phyloP scores from a whole-genome alignment of 1,139 yeast species.

The Spathaspora sp. region DNA sequence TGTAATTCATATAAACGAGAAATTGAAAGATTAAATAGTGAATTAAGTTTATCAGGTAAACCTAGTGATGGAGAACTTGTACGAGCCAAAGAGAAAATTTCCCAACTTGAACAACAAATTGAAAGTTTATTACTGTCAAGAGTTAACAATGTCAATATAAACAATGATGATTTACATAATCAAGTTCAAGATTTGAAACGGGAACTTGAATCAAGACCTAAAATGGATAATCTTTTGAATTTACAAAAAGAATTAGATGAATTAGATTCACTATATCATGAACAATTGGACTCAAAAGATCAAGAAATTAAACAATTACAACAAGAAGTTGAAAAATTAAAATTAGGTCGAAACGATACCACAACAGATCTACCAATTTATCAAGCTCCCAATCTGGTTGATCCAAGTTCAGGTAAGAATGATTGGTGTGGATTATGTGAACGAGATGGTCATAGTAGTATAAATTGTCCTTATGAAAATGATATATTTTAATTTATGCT shows the following conservation, averaged over 20 bases:
- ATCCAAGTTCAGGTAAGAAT: slow-evolving; percentile 71
- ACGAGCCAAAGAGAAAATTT: slow-evolving; percentile 25
- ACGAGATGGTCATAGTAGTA: slow-evolving; percentile 80
- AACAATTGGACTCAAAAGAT: slow-evolving; percentile 29
- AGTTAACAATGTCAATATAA: slow-evolving; percentile 14
- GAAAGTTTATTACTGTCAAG: slow-evolving; percentile 7
- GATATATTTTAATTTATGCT: slow-evolving; percentile 26
- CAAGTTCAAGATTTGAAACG: slow-evolving; percentile 17
- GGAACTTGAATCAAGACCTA: slow-evolving; percentile 31
- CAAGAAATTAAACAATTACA: slow-evolving; percentile 25
- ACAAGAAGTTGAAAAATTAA: slow-evolving; percentile 15
- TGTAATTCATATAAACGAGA: slow-evolving; percentile 12
- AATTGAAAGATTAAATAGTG: slow-evolving; percentile 13
- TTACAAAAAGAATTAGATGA: slow-evolving; percentile 32
- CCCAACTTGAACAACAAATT: slow-evolving; percentile 9
- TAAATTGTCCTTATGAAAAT: slow-evolving; percentile 84
- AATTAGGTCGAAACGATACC: neutral
- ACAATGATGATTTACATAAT: slow-evolving; percentile 14
- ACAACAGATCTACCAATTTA: slow-evolving; percentile 46
- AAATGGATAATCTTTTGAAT: slow-evolving; percentile 31
- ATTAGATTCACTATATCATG: slow-evolving; percentile 30
- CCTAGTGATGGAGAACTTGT: slow-evolving; percentile 15
- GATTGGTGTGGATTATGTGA: slow-evolving; percentile 95
- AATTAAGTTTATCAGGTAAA: slow-evolving; percentile 9
- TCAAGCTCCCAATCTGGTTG: slow-evolving; percentile 49